Evolutionary conservation across 78 protist species (phyloP), one percentile per base, ranked within the genome.

Genomic region (Dictyostelium citrinum): DNA sequence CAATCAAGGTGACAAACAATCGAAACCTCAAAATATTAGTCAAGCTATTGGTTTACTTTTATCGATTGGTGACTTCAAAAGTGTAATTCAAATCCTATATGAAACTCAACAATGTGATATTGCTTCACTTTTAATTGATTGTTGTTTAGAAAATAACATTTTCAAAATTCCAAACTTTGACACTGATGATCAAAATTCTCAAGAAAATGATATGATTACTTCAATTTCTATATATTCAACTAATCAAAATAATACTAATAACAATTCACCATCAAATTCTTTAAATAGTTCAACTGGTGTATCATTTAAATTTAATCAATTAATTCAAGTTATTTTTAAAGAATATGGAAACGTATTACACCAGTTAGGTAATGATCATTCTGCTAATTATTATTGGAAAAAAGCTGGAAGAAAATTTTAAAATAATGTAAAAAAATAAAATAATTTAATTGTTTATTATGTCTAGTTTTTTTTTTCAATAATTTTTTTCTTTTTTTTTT

Each of bases 311-410:
- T 46, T 90, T 31, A 22, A 90, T 14, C 90, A 82, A 90, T 46
- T 90, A 33, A 37, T 78, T 17, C 84, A 81, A 72, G 81, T 83
- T 29, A 90, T 90, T 33, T 83, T 46, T n/a, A 83, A 83, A 77
- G 95, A 90, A 14, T 68, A 90, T 43, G 95, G 91, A 16, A 83
- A 83, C 49, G 2, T 78, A 8, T 41, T 90, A 35, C 90, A 90
- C 27, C 90, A 90, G 51, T 7, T 90, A 1, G 64, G 82, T n/a
- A 64, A 64, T 70, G 43, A 14, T 0, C 86, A 81, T n/a, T 74
- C 84, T 37, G 37, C 95, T 12, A 16, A 46, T 5, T 71, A 64
- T 46, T 90, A 81, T 81, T 82, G 91, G 90, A 46, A 70, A 43
- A 79, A 70, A 49, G 24, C 90, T 58, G 95, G 95, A 12, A 80